phyloP scores from a whole-genome alignment of 495 filamentous ascomycete genomes.

The Xylaria longipes region DNA sequence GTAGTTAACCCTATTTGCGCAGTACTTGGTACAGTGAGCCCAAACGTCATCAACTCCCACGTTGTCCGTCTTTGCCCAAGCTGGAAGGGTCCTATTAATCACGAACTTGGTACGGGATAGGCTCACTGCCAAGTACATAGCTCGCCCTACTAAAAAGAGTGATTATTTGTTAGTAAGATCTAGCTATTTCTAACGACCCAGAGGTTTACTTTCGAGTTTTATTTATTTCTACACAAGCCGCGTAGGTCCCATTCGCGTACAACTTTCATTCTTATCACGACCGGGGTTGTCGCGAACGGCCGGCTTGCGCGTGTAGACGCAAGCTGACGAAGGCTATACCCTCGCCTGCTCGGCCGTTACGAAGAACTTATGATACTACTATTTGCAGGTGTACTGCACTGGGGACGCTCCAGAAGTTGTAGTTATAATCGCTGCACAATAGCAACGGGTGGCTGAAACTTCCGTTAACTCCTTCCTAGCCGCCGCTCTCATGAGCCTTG shows the following conservation, averaged over 20 bases:
- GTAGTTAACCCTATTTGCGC: not conserved
- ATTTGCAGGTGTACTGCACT: not conserved
- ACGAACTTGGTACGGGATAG: not conserved
- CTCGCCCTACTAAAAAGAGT: not conserved
- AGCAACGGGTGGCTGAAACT: constrained; percentile 24
- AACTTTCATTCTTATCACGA: not conserved
- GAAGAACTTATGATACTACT: not conserved
- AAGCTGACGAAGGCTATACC: not conserved
- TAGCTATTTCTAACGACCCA: not conserved
- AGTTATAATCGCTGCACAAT: not conserved
- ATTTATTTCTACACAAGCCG: not conserved
- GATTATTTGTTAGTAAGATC: not conserved
- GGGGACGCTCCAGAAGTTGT: not conserved
- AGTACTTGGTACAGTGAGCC: not conserved
- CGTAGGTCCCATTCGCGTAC: not conserved
- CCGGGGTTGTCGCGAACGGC: not conserved
- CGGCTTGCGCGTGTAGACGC: not conserved
- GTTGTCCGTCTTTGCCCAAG: not conserved
- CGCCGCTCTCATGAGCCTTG: not conserved
- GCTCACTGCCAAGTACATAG: not conserved
- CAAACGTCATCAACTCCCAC: not conserved
- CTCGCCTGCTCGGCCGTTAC: not conserved
- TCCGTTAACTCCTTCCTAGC: not conserved
- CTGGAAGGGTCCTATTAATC: not conserved
- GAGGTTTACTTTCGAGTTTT: not conserved